phyloP scores from a whole-genome alignment of 129 eudicot species.

The Gnaphalium uliginosum region DNA sequence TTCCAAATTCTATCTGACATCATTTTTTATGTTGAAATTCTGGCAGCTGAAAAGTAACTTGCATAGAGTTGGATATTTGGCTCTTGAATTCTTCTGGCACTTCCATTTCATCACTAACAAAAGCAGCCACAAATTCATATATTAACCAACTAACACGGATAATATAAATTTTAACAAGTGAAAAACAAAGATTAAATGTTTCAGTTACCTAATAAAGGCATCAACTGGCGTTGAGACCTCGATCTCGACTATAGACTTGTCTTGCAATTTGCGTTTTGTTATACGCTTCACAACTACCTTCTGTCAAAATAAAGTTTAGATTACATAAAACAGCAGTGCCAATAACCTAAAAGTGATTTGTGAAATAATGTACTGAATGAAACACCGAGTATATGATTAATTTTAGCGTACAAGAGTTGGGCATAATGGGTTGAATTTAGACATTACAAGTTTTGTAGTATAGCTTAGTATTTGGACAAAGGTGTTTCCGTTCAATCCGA shows the following conservation, averaged over 20 bases:
- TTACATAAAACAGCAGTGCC: neutral
- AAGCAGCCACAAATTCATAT: slow-evolving; percentile 7
- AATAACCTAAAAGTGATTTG: neutral
- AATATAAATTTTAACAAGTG: neutral
- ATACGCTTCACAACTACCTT: slow-evolving; percentile 54
- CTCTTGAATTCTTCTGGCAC: slow-evolving; percentile 60
- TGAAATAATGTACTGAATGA: neutral
- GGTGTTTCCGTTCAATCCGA: too few species aligned
- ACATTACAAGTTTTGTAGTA: too few species aligned
- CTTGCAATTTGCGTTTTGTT: slow-evolving; percentile 48
- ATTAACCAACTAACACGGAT: neutral
- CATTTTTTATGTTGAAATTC: too few species aligned
- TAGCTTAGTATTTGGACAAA: too few species aligned
- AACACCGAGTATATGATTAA: neutral
- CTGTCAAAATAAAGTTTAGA: slow-evolving; percentile 32
- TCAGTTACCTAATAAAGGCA: slow-evolving; percentile 48
- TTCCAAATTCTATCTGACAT: too few species aligned
- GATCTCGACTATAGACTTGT: slow-evolving; percentile 50
- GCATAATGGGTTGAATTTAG: too few species aligned
- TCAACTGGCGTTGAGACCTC: slow-evolving; percentile 83
- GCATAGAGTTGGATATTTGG: slow-evolving; percentile 42
- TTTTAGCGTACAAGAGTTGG: too few species aligned
- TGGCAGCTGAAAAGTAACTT: slow-evolving; percentile 55
- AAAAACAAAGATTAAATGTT: neutral
- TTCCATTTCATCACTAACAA: slow-evolving; percentile 58